Evolutionary conservation across 169 alveolate species (phyloP).

Genomic region (Eimeria brunetti): DNA sequence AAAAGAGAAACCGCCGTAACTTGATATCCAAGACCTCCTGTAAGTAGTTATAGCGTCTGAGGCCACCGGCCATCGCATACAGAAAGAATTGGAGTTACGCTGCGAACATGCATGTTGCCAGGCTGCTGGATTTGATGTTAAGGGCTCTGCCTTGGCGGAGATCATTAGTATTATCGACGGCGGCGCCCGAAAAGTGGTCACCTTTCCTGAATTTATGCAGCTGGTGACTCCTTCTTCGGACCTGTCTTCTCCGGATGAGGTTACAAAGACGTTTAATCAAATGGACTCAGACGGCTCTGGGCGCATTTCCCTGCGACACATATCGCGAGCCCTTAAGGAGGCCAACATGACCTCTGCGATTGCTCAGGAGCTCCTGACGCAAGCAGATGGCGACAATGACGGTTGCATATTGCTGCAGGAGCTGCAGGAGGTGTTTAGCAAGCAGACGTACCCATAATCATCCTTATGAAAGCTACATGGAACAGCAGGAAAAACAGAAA

Average conservation of each 20-base stretch:
- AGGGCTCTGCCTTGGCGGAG: conserved; percentile 57
- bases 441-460: conserved; percentile 56
- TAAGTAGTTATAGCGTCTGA: background rate
- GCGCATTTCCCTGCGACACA: conserved; percentile 48
- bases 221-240: conserved; percentile 62
- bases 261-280: conserved; percentile 34
- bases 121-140: conserved; percentile 72
- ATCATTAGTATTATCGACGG: conserved; percentile 23
- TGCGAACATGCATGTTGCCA: background rate
- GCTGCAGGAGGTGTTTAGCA: conserved; percentile 59
- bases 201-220: conserved; percentile 72
- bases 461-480: background rate
- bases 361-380: conserved; percentile 51
- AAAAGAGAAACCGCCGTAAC: background rate
- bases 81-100: background rate
- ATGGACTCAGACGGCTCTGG: conserved; percentile 64
- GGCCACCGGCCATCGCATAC: background rate
- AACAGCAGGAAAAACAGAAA: background rate
- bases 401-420: conserved; percentile 45
- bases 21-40: background rate
- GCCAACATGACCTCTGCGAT: conserved; percentile 19
- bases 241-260: conserved; percentile 65
- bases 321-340: conserved; percentile 54
- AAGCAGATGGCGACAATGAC: conserved; percentile 60
- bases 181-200: conserved; percentile 34